These are phyloP conservation scores for Nemania serpens DNA, from an alignment of 2,329 filamentous ascomycete species.

Conservation along the genomic window DNA sequence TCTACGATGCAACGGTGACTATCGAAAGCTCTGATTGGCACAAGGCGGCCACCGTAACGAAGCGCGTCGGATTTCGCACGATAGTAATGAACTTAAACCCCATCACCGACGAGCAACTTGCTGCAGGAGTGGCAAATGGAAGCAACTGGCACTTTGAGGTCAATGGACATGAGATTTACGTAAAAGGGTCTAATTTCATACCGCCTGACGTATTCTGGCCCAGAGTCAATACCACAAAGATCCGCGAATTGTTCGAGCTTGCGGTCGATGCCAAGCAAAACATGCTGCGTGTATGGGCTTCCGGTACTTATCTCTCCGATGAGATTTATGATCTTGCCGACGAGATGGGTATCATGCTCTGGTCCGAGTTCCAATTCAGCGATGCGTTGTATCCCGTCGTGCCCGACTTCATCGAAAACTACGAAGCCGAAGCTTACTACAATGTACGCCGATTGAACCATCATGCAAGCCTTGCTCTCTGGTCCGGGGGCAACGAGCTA, in stretches of 20 bases:
- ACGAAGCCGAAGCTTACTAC: slow-evolving; percentile 60
- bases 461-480: slow-evolving; percentile 58
- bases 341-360: slow-evolving; percentile 63
- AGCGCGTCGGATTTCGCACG: slow-evolving; percentile 64
- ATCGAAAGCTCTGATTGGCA: slow-evolving; percentile 41
- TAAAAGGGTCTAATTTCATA: slow-evolving; percentile 67
- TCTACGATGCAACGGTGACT: slow-evolving; percentile 60
- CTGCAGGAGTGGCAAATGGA: slow-evolving; percentile 60
- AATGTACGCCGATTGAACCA: slow-evolving; percentile 58
- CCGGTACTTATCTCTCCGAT: slow-evolving; percentile 63
- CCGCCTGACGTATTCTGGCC: slow-evolving; percentile 68
- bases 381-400: slow-evolving; percentile 63
- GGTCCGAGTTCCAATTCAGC: slow-evolving; percentile 67
- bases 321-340: slow-evolving; percentile 68
- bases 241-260: slow-evolving; percentile 58
- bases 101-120: slow-evolving; percentile 58
- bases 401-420: slow-evolving; percentile 58
- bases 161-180: slow-evolving; percentile 67
- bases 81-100: slow-evolving; percentile 62
- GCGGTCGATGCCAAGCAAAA: slow-evolving; percentile 64
- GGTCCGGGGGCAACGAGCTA: slow-evolving; percentile 64
- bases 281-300: slow-evolving; percentile 67
- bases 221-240: slow-evolving; percentile 56
- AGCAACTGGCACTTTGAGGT: slow-evolving; percentile 60
- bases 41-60: slow-evolving; percentile 49